These are phyloP conservation scores for Pueraria montana DNA, from an alignment of 306 rosid species.

Conservation along the genomic window DNA sequence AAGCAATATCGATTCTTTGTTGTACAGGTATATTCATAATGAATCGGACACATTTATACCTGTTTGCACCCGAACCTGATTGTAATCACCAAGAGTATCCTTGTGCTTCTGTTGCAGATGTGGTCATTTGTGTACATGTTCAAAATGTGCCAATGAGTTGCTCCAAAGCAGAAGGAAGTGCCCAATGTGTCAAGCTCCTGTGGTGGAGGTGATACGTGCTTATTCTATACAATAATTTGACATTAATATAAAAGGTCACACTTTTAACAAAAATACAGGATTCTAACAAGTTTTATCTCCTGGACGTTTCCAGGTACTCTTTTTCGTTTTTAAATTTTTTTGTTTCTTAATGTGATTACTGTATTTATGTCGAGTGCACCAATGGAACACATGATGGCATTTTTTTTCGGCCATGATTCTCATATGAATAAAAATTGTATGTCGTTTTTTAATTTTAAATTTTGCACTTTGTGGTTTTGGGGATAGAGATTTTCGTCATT, in stretches of 20 bases:
- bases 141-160: conserved; percentile 82
- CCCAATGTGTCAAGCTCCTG: conserved; percentile 98
- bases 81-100: conserved; percentile 5
- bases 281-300: conserved; percentile 54
- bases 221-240: conserved; percentile 67
- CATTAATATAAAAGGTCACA: conserved; percentile 44
- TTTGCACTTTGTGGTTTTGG: background rate
- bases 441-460: conserved; percentile 15
- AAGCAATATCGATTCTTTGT: conserved; percentile 85
- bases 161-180: conserved; percentile 70
- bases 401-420: conserved; percentile 55
- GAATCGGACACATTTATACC: background rate
- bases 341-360: conserved; percentile 47
- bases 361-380: conserved; percentile 51
- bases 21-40: conserved; percentile 79
- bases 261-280: conserved; percentile 52
- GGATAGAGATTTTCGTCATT: conserved; percentile 21
- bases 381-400: conserved; percentile 50
- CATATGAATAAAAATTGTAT: conserved; percentile 47
- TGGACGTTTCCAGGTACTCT: conserved; percentile 51
- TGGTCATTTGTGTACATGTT: conserved; percentile 96
- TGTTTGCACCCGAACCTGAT: conserved; percentile 14
- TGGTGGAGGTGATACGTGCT: conserved; percentile 90
- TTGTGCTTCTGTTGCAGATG: conserved; percentile 65
- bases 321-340: background rate